Evolutionary conservation across 192 early-diverging fungal species (phyloP).

Genomic region (Entophlyctis luteolus): DNA sequence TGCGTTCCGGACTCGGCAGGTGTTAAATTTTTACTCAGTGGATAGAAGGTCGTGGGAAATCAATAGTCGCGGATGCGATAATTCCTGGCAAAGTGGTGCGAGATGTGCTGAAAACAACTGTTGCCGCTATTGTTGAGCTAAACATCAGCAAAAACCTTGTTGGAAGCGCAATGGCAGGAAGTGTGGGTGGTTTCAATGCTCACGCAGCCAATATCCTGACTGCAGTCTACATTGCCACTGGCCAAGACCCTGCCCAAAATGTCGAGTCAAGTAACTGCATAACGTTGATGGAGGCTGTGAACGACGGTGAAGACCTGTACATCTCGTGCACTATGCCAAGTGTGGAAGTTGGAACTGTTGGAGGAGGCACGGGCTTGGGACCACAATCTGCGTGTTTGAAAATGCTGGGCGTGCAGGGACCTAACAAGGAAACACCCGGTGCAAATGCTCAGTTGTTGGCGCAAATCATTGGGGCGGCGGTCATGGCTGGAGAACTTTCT

Average conservation of each 20-base stretch:
- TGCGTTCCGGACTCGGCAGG: no score
- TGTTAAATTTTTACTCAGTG: no score
- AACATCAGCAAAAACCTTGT: slow-evolving; percentile 88
- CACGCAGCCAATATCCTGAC: slow-evolving; percentile 92
- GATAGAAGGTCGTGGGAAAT: slow-evolving; percentile 95
- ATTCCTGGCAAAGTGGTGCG: slow-evolving; percentile 76
- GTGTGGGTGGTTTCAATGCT: slow-evolving; percentile 87
- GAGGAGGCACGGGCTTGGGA: slow-evolving; percentile 80
- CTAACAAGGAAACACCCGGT: slow-evolving; percentile 72
- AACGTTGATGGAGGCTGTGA: slow-evolving; percentile 85
- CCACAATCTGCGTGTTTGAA: slow-evolving; percentile 85
- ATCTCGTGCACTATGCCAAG: slow-evolving; percentile 91
- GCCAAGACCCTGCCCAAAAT: slow-evolving; percentile 94
- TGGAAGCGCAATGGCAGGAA: slow-evolving; percentile 91
- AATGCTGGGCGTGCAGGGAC: slow-evolving; percentile 80
- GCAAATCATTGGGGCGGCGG: slow-evolving; percentile 77
- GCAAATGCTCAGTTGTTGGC: slow-evolving; percentile 82
- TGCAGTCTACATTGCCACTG: slow-evolving; percentile 84
- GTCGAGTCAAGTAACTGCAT: slow-evolving; percentile 91
- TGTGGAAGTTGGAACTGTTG: slow-evolving; percentile 91
- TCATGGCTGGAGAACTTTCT: slow-evolving; percentile 90
- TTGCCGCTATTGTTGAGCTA: slow-evolving; percentile 68
- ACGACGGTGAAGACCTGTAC: slow-evolving; percentile 70
- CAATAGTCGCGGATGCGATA: slow-evolving; percentile 79
- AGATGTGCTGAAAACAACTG: slow-evolving; percentile 82